Evolutionary conservation across 2,329 filamentous ascomycete genomes (phyloP), one percentile per base, ranked within the genome.

Genomic region (Penicillium sclerotigenum): DNA sequence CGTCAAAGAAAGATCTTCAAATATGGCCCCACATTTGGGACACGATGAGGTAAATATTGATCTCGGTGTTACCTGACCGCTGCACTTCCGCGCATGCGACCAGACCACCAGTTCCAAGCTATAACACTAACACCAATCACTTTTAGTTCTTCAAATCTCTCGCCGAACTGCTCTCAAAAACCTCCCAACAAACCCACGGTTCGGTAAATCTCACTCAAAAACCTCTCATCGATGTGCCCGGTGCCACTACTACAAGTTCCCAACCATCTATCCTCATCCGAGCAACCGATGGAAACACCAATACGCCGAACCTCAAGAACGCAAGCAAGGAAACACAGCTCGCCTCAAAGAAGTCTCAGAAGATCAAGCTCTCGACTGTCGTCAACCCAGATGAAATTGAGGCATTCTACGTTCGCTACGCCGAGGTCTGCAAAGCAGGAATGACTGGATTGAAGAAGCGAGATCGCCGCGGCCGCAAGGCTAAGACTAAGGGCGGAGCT

Each of bases 401-500:
- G 52, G 78, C 73, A 0, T 99, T 99, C 70, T 99, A 91, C 73
- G 77, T 80, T 29, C 82, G 84, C 49, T 99, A 97, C 77, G 92
- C 91, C 22, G 94, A 97, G 64, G 82, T 91, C 3, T 97, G 92
- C 77, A 97, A 96, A 79, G 79, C 82, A 0, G 91, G 91, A 6
- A 97, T 97, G 91, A 81, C 83, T 47, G 87, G 87, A 8, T 72
- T 99, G 76, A 97, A 96, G 84, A 96, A 96, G 71, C 83, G 94
- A 65, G 93, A 97, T 76, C 84, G 91, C 69, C 89, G 88, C 77
- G 84, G 83, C 79, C 62, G 62, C 51, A 66, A 66, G 65, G 89
- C 88, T 72, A 90, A 88, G 61, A 90, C 63, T 33, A 71, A 73
- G 62, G 66, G 67, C 11, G 65, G 61, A 55, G 69, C 67, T 50